phyloP scores from a whole-genome alignment of 2,329 filamentous ascomycete species.

The Beauveria rudraprayagi region DNA sequence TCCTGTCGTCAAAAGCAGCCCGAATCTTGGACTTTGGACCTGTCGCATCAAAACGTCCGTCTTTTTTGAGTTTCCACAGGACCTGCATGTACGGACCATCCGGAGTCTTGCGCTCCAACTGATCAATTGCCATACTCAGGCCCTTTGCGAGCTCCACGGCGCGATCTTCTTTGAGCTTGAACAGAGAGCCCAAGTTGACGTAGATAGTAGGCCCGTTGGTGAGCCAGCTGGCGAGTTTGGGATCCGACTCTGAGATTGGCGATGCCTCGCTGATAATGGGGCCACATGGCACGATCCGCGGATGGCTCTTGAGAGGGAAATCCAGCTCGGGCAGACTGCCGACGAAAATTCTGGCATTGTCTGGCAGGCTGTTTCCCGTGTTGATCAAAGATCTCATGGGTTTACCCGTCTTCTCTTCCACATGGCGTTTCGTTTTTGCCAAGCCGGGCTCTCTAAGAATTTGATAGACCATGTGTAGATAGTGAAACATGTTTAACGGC shows the following conservation, averaged over 20 bases:
- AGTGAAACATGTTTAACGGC: conserved; percentile 33
- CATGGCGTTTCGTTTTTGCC: conserved; percentile 10
- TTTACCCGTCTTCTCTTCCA: conserved; percentile 12
- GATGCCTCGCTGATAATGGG: conserved; percentile 33
- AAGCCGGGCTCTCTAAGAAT: conserved; percentile 13
- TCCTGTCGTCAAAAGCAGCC: conserved; percentile 18
- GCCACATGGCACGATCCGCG: conserved; percentile 35
- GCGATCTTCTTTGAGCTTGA: conserved; percentile 23
- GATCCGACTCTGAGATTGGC: conserved; percentile 28
- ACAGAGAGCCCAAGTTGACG: conserved; percentile 39
- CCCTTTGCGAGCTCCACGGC: conserved; percentile 31
- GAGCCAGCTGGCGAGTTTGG: conserved; percentile 36
- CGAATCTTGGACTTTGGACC: conserved; percentile 13
- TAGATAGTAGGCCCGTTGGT: conserved; percentile 33
- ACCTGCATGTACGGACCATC: conserved; percentile 17
- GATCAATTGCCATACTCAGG: conserved; percentile 27
- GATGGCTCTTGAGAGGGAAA: conserved; percentile 31
- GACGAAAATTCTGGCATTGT: conserved; percentile 19
- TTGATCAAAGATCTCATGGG: conserved; percentile 18
- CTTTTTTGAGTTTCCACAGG: conserved; percentile 27
- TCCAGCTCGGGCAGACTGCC: conserved; percentile 26
- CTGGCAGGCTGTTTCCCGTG: conserved; percentile 14
- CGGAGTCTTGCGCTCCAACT: conserved; percentile 7
- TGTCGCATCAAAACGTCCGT: conserved; percentile 11
- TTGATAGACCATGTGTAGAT: conserved; percentile 20